phyloP scores from a whole-genome alignment of 768 basidiomycete genomes.

The Paxillus involutus region DNA sequence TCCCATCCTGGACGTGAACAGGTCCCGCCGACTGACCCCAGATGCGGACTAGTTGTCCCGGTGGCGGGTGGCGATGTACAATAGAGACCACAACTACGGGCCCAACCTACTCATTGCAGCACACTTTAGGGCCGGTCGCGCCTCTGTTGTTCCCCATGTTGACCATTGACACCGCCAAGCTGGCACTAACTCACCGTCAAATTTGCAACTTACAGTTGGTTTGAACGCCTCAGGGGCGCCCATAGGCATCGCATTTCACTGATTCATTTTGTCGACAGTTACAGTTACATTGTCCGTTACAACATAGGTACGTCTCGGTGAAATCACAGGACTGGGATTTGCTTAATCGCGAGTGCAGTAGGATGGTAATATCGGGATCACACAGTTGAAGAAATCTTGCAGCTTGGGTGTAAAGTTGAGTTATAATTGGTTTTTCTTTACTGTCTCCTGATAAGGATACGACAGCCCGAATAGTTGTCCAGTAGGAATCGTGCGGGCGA shows the following conservation, averaged over 20 bases:
- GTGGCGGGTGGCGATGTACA: slow-evolving; percentile 36
- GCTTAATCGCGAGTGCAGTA: background rate
- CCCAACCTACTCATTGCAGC: slow-evolving; percentile 2
- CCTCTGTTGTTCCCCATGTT: background rate
- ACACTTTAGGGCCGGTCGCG: slow-evolving; percentile 22
- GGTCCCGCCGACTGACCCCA: slow-evolving; percentile 4
- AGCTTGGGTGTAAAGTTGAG: slow-evolving; percentile 4
- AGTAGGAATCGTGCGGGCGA: slow-evolving; percentile 15
- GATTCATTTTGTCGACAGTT: background rate
- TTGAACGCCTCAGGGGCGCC: slow-evolving; percentile 16
- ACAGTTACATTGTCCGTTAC: background rate
- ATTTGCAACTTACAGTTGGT: slow-evolving; percentile 8
- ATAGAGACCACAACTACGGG: slow-evolving; percentile 21
- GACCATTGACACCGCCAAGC: slow-evolving; percentile 10
- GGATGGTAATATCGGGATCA: slow-evolving; percentile 5
- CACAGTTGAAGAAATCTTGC: slow-evolving; percentile 2
- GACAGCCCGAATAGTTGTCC: slow-evolving; percentile 15
- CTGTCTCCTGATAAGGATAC: slow-evolving; percentile 17
- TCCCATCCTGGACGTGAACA: slow-evolving; percentile 6
- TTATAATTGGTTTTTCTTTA: slow-evolving; percentile 21
- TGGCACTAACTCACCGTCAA: slow-evolving; percentile 4
- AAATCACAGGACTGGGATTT: too few relatives aligned
- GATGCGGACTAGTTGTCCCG: slow-evolving; percentile 22
- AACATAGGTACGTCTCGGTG: background rate
- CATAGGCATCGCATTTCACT: slow-evolving; percentile 3